Base-by-base conservation (phyloP, 352 stramenopile species). In the Phytopythium vexans region DNA sequence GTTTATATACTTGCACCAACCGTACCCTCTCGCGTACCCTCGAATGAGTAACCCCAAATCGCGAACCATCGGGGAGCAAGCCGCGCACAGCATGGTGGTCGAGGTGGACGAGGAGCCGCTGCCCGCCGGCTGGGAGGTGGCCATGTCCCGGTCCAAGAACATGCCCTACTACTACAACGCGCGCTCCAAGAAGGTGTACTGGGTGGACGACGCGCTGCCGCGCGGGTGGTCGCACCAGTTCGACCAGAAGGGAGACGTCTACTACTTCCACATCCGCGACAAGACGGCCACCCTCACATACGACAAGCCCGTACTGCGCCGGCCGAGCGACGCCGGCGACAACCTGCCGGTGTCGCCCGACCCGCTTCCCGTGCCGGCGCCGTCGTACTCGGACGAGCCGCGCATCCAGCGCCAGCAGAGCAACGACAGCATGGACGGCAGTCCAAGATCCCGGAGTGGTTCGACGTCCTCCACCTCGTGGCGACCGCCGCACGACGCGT, bases 151-250 rank as follows among this genome's bases (percentile, higher is more conserved):
- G 43, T 88, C 75, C 60, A 89, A 92, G 69, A 87, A 87, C 65
- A 77, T 85, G 68, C 78, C 80, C 52, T 94, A 94, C 68, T 94
- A 94, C 74, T 88, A 83, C 66, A 86, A 94, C 55, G 54, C 61
- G 43, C 71, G 77, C 63, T 82, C 65, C 41, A 79, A 89, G 49
- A 90, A 90, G 60, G 74, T 87, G 3, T 94, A 93, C 62, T 94
- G 82, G 82, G 75, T 88, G 41, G 80, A 93, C 53, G 72, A 89
- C 52, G 81, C 90, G 50, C 64, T 94, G 38, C 85, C 85, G 51
- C 66, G 71, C 46, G 85, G 85, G 40, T 94, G 85, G 85, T 76
- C 81, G 14, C 75, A 89, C 58, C 76, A 92, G 64, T 88, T 91
- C 59, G 81, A 94, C 55, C 60, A 70, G 14, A 63, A 83, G 41